A percentile compares a stretch with the other conserved stretches of the same genome.
Conservation (phyloP, 805 yeast species). For the Metschnikowia rubicola region DNA sequence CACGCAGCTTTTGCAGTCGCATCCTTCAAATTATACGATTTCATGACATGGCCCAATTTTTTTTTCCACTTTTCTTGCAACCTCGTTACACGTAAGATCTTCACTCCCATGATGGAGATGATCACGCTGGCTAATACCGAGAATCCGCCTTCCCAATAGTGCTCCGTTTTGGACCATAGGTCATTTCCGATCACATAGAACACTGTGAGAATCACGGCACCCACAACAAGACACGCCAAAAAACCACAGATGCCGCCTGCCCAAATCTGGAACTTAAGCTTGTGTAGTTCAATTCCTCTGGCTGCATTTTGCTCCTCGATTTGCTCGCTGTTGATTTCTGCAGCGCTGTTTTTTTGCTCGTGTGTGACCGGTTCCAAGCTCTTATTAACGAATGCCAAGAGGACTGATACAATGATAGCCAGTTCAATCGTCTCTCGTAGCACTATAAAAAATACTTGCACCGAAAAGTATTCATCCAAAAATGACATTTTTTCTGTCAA, state of each 20-base stretch:
- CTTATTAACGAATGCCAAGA: slow-evolving; percentile 17
- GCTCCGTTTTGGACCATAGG: slow-evolving; percentile 44
- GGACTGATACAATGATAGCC: slow-evolving; percentile 22
- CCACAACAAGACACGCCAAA: slow-evolving; percentile 37
- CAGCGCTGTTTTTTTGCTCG: background rate
- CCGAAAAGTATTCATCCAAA: slow-evolving; percentile 17
- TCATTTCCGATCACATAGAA: slow-evolving; percentile 43
- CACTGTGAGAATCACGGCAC: slow-evolving; percentile 35
- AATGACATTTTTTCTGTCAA: slow-evolving; percentile 7
- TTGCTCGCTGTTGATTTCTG: background rate
- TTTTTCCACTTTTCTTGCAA: slow-evolving; percentile 45
- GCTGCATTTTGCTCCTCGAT: background rate
- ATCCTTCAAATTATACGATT: slow-evolving; percentile 22
- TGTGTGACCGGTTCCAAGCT: slow-evolving; percentile 6
- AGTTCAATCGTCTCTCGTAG: slow-evolving; percentile 20
- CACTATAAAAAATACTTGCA: slow-evolving; percentile 20
- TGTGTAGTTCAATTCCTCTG: slow-evolving; percentile 13
- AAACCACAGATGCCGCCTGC: slow-evolving; percentile 42
- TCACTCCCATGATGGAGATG: slow-evolving; percentile 45
- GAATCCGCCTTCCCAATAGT: slow-evolving; percentile 47
- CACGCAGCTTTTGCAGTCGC: slow-evolving; percentile 17
- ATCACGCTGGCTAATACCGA: slow-evolving; percentile 43
- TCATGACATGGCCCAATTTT: slow-evolving; percentile 32
- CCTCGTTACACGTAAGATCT: slow-evolving; percentile 40
- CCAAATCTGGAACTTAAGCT: slow-evolving; percentile 40